phyloP scores from a whole-genome alignment of 441 rosid genomes.

The Eutrema salsugineum region DNA sequence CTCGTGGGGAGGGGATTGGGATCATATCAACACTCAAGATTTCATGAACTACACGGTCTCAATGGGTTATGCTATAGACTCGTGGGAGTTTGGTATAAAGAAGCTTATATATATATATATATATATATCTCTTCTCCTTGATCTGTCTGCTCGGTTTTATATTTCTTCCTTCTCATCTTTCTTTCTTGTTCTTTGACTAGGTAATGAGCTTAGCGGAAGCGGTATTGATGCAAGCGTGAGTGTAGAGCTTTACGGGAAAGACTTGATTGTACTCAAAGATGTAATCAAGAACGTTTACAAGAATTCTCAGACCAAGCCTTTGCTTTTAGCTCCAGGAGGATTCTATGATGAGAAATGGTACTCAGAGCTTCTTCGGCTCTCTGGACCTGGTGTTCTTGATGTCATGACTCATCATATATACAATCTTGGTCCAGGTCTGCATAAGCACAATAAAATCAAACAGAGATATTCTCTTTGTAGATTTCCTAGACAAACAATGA shows the following conservation, averaged over 20 bases:
- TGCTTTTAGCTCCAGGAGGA: slow-evolving; percentile 81
- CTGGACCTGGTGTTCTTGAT: slow-evolving; percentile 59
- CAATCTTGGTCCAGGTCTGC: slow-evolving; percentile 76
- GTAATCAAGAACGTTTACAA: slow-evolving; percentile 54
- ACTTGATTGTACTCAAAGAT: slow-evolving; percentile 45
- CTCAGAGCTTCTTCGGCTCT: slow-evolving; percentile 55
- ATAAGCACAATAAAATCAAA: background rate
- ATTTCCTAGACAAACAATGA: background rate
- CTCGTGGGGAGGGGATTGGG: slow-evolving; percentile 81
- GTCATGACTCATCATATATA: slow-evolving; percentile 77
- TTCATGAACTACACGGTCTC: slow-evolving; percentile 67
- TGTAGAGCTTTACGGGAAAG: slow-evolving; percentile 73
- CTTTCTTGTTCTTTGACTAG: slow-evolving; percentile 29
- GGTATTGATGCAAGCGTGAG: slow-evolving; percentile 72
- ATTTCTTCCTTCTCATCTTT: background rate
- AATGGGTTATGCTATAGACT: slow-evolving; percentile 66
- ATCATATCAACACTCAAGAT: slow-evolving; percentile 58
- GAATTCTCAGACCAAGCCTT: slow-evolving; percentile 45
- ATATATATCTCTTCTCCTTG: background rate
- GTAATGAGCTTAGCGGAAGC: slow-evolving; percentile 81
- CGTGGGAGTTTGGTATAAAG: slow-evolving; percentile 82
- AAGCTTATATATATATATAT: too few relatives aligned
- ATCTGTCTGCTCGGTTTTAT: background rate
- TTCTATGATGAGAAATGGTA: slow-evolving; percentile 65
- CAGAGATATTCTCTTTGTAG: background rate